Percentiles rank a stretch among this genome's conserved stretches.
phyloP scores from a whole-genome alignment of 306 rosid species.

The Neltuma alba region DNA sequence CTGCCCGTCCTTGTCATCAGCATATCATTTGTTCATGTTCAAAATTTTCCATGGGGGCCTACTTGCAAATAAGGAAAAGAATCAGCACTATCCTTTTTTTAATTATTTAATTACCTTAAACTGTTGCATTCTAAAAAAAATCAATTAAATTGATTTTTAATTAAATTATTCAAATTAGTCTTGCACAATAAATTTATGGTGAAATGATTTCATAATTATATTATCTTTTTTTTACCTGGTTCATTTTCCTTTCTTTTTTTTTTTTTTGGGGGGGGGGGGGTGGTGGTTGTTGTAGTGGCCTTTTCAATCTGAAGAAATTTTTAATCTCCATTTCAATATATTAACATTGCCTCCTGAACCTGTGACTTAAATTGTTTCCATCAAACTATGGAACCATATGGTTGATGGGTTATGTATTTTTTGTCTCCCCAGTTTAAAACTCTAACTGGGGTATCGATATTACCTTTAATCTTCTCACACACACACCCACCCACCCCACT shows the following conservation, averaged over 20 bases:
- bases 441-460: slow-evolving; percentile 2
- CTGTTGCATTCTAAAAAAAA: background rate
- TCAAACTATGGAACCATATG: slow-evolving; percentile 11
- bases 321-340: background rate
- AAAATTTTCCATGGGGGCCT: background rate
- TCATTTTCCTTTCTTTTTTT: too few relatives aligned
- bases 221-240: too few relatives aligned
- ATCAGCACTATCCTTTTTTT: background rate
- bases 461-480: slow-evolving; percentile 18
- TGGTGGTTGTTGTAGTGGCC: too few relatives aligned
- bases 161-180: background rate
- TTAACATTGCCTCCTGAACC: background rate
- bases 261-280: too few relatives aligned
- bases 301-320: too few relatives aligned
- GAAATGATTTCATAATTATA: too few relatives aligned
- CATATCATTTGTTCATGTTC: background rate
- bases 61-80: background rate
- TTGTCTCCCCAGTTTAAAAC: slow-evolving; percentile 14
- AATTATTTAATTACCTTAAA: background rate
- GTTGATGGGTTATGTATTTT: slow-evolving; percentile 15
- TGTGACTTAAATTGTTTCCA: background rate
- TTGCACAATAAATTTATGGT: background rate
- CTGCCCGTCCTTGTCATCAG: background rate
- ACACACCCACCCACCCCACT: background rate
- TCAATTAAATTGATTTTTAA: background rate